Evolutionary conservation across 192 early-diverging fungal species (phyloP).

Genomic region (Coemansia sp.): DNA sequence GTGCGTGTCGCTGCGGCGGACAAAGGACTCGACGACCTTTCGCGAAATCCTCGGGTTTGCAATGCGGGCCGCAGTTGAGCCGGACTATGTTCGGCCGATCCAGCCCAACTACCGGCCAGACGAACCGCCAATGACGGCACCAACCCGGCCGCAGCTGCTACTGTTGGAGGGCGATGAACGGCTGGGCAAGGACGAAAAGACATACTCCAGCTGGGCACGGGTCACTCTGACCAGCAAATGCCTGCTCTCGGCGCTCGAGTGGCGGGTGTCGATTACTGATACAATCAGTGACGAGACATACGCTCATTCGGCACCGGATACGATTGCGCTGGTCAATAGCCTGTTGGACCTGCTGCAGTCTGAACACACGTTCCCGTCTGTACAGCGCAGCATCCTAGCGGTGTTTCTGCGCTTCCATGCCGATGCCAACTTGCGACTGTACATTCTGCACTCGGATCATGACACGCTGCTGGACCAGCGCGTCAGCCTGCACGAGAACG

Average conservation of each 20-base stretch:
- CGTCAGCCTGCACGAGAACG: conserved; percentile 44
- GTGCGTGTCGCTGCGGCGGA: conserved; percentile 8
- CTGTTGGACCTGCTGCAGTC: conserved; percentile 38
- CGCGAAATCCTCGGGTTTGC: conserved; percentile 8
- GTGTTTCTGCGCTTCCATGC: conserved; percentile 40
- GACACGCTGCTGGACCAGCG: conserved; percentile 50
- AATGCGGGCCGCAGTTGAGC: conserved; percentile 25
- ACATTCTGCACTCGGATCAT: conserved; percentile 21
- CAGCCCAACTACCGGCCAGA: neutral
- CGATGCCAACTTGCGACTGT: conserved; percentile 38
- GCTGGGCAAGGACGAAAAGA: conserved; percentile 4
- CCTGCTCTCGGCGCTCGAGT: conserved; percentile 21
- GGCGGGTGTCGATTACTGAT: conserved; percentile 38
- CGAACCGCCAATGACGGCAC: neutral
- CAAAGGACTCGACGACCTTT: conserved; percentile 15
- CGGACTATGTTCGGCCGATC: conserved; percentile 7
- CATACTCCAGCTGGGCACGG: conserved; percentile 26
- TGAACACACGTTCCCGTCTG: conserved; percentile 28
- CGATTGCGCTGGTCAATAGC: conserved; percentile 30
- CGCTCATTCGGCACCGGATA: conserved; percentile 15
- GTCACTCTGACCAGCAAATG: conserved; percentile 16
- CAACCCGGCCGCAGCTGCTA: neutral
- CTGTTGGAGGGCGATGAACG: conserved; percentile 5
- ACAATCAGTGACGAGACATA: conserved; percentile 12
- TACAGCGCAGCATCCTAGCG: conserved; percentile 34